Conservation (phyloP, 495 filamentous ascomycete species). For the Penicillium simplicissimum region DNA sequence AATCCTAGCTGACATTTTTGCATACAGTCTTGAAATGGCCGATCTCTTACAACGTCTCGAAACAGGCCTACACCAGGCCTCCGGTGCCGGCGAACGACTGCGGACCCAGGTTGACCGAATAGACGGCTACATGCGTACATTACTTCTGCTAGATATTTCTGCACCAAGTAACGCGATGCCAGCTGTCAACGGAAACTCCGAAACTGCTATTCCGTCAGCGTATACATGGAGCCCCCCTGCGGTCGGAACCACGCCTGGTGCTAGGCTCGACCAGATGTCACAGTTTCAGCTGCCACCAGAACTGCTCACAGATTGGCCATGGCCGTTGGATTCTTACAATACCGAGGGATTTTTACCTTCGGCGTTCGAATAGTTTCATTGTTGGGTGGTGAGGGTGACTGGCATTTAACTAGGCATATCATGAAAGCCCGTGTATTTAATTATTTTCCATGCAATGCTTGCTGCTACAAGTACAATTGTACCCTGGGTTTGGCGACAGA, state of each 20-base stretch:
- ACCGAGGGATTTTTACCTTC: constrained; percentile 29
- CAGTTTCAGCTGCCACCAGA: constrained; percentile 44
- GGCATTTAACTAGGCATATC: no score
- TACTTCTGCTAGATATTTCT: constrained; percentile 21
- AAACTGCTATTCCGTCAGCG: no score
- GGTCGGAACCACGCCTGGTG: constrained; percentile 8
- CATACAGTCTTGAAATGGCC: constrained; percentile 43
- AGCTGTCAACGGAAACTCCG: no score
- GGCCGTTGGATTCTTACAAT: constrained; percentile 38
- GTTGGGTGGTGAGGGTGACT: no score
- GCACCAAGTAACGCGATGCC: not conserved
- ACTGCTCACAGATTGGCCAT: constrained; percentile 40
- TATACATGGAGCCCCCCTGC: constrained; percentile 15
- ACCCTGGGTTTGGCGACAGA: no score
- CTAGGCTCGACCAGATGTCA: constrained; percentile 21
- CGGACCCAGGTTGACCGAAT: constrained; percentile 47
- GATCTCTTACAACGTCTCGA: constrained; percentile 50
- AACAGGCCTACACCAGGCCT: constrained; percentile 38
- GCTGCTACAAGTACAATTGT: no score
- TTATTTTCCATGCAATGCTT: no score
- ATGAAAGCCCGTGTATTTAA: no score
- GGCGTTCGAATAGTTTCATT: constrained; percentile 24
- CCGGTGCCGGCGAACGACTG: constrained; percentile 42
- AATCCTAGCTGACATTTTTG: not conserved
- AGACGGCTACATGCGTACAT: constrained; percentile 49